Base-by-base conservation (phyloP, 2,329 filamentous ascomycete species). In the Hypocrella siamensis region DNA sequence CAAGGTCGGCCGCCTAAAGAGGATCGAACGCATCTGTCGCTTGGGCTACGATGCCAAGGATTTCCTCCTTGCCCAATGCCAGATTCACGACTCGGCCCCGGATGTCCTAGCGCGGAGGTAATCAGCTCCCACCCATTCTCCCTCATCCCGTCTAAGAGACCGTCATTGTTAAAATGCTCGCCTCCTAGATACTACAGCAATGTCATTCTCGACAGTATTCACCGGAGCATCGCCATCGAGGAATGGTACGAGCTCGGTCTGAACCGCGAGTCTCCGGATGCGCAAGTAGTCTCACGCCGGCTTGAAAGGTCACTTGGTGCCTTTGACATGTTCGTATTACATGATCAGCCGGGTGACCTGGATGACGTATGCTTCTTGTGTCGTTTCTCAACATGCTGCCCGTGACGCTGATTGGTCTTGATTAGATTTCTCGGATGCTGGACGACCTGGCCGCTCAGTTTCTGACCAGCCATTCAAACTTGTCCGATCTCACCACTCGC, bases 31-130 rank as follows among this genome's bases (percentile, higher is more conserved):
- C 31, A 79, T 96, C 38, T 74, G 80, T 32, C 58, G 63, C 18
- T 64, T 76, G 45, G 85, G 85, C 1, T 88, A 86, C 46, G 85
- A 96, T 58, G 81, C 79, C 28, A 94, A 94, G 51, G 86, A 94
- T 51, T 76, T 75, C 33, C 65, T 96, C 30, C 46, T 85, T 37
- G 61, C 67, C 34, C 75, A 93, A 47, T 71, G 67, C 37, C 60
- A 60, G 9, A 63, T 67, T 21, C 58, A 65, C 12, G 66, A 78
- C 10, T 62, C 70, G 26, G 63, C 59, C 4, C 70, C 79, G 11
- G 84, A 94, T 56, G 71, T 80, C 32, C 57, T 98, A 44, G 81
- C 88, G 11, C 70, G 82, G 51, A 74, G 77, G 60, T 65, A 54
- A 40, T 48, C 27, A 14, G 30, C 25, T 7, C 34, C 30, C 24